Evolutionary conservation across 495 filamentous ascomycete species (phyloP).

Genomic region (Hypoxylon subgilvum): DNA sequence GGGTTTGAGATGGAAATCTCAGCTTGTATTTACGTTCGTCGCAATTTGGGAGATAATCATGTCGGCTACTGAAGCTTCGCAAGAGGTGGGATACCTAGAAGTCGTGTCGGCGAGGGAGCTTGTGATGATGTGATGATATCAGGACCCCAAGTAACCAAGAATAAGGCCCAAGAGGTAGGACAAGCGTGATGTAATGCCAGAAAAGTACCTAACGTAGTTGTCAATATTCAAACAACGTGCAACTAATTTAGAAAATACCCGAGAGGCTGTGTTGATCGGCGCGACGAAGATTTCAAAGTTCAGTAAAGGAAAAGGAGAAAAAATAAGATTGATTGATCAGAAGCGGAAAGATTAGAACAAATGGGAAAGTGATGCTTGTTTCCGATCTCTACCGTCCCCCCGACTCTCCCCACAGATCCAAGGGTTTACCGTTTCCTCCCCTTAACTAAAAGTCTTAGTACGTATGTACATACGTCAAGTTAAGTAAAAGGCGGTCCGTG

Average conservation of each 20-base stretch:
- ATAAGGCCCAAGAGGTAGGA: background rate
- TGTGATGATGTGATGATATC: conserved; percentile 32
- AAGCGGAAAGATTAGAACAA: conserved; percentile 30
- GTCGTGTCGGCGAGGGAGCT: conserved; percentile 3
- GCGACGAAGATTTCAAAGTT: background rate
- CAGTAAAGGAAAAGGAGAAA: conserved; percentile 5
- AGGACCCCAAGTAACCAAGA: conserved; percentile 16
- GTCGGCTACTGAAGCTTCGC: conserved; percentile 22
- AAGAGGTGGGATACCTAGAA: conserved; percentile 2
- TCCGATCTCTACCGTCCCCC: conserved; percentile 14
- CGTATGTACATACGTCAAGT: too few relatives aligned
- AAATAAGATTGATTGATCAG: conserved; percentile 7
- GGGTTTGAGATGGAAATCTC: conserved; percentile 3
- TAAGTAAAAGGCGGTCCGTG: conserved; percentile 8
- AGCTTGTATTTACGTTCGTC: conserved; percentile 21
- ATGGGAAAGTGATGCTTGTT: conserved; percentile 29
- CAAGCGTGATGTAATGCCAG: background rate
- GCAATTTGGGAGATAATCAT: conserved; percentile 23
- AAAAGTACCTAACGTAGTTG: background rate
- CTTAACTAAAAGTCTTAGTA: conserved; percentile 18
- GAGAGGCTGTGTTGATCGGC: background rate
- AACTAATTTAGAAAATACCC: background rate
- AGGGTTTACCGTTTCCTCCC: conserved; percentile 18
- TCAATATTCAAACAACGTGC: conserved; percentile 17
- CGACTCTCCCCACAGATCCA: too few relatives aligned